Evolutionary conservation across 75 land plant species (phyloP).

Genomic region (Picea glauca): DNA sequence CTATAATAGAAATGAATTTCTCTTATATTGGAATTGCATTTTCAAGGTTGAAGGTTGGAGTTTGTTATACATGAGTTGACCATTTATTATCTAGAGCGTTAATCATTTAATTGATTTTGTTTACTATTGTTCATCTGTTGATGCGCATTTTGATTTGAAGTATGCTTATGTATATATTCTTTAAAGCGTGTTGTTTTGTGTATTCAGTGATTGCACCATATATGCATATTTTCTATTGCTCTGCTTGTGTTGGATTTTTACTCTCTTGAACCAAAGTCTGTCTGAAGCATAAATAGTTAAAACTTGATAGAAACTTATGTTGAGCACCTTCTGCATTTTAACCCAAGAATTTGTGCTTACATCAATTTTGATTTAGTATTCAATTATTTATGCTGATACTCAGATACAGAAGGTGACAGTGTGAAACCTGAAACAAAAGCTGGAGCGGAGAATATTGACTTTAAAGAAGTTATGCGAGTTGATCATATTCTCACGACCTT

Average conservation of each 20-base stretch:
- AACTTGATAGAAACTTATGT: too few species aligned
- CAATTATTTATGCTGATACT: neutral
- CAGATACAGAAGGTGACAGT: constrained; percentile 49
- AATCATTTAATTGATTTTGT: too few species aligned
- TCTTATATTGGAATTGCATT: neutral
- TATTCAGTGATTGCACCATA: neutral
- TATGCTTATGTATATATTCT: neutral
- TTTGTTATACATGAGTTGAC: neutral
- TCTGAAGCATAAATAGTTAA: neutral
- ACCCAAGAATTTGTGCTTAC: neutral
- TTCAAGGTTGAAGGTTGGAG: neutral
- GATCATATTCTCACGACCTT: constrained; percentile 81
- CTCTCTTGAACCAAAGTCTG: neutral
- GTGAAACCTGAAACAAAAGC: constrained; percentile 37
- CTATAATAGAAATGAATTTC: neutral
- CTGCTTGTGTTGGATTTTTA: neutral
- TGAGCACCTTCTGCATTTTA: neutral
- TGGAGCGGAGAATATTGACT: constrained; percentile 50
- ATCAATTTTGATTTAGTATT: neutral
- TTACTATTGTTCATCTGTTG: neutral
- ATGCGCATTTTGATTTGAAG: neutral
- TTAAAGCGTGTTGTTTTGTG: neutral
- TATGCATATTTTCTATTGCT: neutral
- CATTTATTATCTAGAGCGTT: too few species aligned
- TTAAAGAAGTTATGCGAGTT: constrained; percentile 79